These are phyloP conservation scores for Protomyces inouyei DNA, from an alignment of 1,139 yeast species.

Conservation along the genomic window DNA sequence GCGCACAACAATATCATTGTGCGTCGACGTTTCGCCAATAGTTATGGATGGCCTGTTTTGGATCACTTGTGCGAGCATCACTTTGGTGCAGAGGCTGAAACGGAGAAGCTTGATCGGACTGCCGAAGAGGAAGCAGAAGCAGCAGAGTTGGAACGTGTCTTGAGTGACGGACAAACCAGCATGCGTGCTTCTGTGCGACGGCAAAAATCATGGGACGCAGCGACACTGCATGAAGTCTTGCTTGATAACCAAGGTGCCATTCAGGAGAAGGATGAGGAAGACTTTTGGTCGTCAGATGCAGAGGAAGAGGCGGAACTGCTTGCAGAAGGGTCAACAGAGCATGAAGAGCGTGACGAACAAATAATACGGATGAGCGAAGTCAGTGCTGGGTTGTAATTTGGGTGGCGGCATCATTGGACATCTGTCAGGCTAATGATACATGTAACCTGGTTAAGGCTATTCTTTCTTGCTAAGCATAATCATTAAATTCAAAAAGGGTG, in stretches of 20 bases:
- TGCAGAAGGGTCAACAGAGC: not conserved
- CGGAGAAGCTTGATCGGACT: not conserved
- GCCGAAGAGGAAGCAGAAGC: not conserved
- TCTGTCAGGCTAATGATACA: not conserved
- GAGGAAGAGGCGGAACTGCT: no score
- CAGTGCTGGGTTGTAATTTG: not conserved
- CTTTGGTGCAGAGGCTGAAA: slow-evolving; percentile 40
- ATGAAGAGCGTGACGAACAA: not conserved
- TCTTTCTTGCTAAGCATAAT: no score
- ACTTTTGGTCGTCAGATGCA: no score
- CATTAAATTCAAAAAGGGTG: no score
- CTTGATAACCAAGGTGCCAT: no score
- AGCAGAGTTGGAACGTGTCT: not conserved
- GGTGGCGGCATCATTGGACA: not conserved
- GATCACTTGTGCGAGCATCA: slow-evolving; percentile 71
- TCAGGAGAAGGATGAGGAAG: not conserved
- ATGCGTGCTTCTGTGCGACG: not conserved
- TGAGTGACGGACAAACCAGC: not conserved
- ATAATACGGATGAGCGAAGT: not conserved
- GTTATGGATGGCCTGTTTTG: slow-evolving; percentile 93
- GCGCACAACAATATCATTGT: slow-evolving; percentile 94
- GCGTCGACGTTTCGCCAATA: slow-evolving; percentile 82
- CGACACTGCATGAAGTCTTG: not conserved
- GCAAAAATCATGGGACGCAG: not conserved
- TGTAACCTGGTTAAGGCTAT: no score